These are phyloP conservation scores for Coemansia furcata DNA, from an alignment of 192 early-diverging fungal species.

Conservation along the genomic window DNA sequence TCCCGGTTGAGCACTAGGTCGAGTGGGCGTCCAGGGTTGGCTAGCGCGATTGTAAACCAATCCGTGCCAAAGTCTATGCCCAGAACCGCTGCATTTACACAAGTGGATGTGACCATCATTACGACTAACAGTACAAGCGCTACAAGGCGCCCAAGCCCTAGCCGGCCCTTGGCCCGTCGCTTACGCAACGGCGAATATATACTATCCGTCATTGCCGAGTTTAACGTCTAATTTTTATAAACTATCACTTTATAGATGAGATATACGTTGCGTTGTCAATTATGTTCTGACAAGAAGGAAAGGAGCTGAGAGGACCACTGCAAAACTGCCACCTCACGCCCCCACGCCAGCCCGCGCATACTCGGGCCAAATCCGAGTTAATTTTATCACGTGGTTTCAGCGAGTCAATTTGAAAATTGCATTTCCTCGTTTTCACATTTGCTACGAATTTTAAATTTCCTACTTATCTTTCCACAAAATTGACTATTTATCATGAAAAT, in stretches of 20 bases:
- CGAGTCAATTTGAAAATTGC: background rate
- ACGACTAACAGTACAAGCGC: slow-evolving; percentile 8
- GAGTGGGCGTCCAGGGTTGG: slow-evolving; percentile 84
- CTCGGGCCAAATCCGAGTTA: background rate
- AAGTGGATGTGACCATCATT: slow-evolving; percentile 3
- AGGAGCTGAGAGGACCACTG: background rate
- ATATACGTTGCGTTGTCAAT: background rate
- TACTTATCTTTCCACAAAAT: background rate
- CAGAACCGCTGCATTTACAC: slow-evolving; percentile 69
- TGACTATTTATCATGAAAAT: slow-evolving; percentile 30
- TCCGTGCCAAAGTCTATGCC: slow-evolving; percentile 97
- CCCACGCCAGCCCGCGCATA: background rate
- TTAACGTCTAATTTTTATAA: background rate
- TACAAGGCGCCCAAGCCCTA: background rate
- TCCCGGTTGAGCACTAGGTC: slow-evolving; percentile 96
- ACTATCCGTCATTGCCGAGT: background rate
- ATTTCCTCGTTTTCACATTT: background rate
- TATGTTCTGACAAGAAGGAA: background rate
- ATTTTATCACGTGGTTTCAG: background rate
- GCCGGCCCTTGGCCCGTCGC: background rate
- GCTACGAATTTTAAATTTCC: background rate
- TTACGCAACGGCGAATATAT: background rate
- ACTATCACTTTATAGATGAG: background rate
- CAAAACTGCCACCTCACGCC: background rate
- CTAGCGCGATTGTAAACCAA: slow-evolving; percentile 95